Percentiles rank a stretch among this genome's conserved stretches.
phyloP scores from a whole-genome alignment of 1,284 basidiomycete genomes.

The Malassezia brasiliensis region DNA sequence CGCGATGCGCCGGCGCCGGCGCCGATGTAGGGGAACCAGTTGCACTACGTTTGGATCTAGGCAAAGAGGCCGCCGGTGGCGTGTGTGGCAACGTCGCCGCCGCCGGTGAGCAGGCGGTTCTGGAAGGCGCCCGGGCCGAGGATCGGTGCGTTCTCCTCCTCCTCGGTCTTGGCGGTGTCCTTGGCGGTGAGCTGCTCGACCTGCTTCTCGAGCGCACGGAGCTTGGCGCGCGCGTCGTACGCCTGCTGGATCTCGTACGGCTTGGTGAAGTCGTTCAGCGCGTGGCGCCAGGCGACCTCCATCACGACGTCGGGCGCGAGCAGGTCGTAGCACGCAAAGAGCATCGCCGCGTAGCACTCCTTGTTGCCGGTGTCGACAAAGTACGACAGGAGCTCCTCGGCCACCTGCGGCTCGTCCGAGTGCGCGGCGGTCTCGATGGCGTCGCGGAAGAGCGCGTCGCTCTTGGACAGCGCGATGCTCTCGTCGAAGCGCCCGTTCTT shows the following conservation, averaged over 20 bases:
- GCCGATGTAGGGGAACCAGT: background rate
- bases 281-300: constrained; percentile 90
- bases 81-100: background rate
- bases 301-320: constrained; percentile 82
- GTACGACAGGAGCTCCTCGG: constrained; percentile 80
- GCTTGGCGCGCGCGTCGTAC: constrained; percentile 29
- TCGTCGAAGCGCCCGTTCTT: constrained; percentile 93
- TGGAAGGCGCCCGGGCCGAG: constrained; percentile 24
- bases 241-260: constrained; percentile 83
- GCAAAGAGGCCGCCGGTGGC: constrained; percentile 13
- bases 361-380: constrained; percentile 90
- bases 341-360: constrained; percentile 85
- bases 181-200: constrained; percentile 62
- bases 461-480: constrained; percentile 83
- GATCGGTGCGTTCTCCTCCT: constrained; percentile 53
- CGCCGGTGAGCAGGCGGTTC: constrained; percentile 10
- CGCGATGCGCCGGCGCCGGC: no score
- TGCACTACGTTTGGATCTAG: no score
- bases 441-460: constrained; percentile 92
- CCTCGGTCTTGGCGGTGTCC: constrained; percentile 75
- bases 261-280: constrained; percentile 89
- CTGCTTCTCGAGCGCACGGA: constrained; percentile 63
- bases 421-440: constrained; percentile 83
- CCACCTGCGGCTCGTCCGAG: constrained; percentile 70
- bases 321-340: constrained; percentile 86